A percentile compares a stretch with the other conserved stretches of the same genome.
phyloP scores from a whole-genome alignment of 495 filamentous ascomycete species.

The Aspergillus steynii region DNA sequence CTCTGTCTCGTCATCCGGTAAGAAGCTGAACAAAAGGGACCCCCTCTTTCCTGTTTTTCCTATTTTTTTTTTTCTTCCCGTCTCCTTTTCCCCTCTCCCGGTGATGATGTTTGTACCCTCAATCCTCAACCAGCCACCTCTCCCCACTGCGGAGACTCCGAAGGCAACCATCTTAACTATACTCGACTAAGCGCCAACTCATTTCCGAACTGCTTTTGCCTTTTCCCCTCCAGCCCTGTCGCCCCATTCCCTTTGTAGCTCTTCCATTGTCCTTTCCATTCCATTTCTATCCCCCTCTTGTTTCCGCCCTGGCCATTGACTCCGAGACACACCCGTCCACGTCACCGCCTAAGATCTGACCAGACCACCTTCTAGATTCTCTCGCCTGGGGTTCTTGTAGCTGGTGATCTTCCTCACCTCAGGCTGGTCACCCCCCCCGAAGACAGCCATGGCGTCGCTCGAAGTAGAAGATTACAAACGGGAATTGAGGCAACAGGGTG shows the following conservation, averaged over 20 bases:
- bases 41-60: too few species aligned
- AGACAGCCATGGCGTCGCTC: conserved; percentile 41
- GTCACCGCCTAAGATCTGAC: conserved; percentile 8
- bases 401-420: conserved; percentile 19
- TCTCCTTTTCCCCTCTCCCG: neutral
- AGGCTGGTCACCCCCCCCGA: conserved; percentile 17
- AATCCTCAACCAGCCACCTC: conserved; percentile 11
- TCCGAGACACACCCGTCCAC: neutral
- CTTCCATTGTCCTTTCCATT: conserved; percentile 7
- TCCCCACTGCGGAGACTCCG: conserved; percentile 26
- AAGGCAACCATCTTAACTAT: conserved; percentile 19
- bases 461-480: conserved; percentile 29
- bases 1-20: too few species aligned
- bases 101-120: neutral
- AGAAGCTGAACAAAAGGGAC: too few species aligned
- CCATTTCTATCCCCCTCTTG: neutral
- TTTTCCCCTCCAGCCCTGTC: conserved; percentile 6
- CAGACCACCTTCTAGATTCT: conserved; percentile 4
- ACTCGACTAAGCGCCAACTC: conserved; percentile 14
- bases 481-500: conserved; percentile 79
- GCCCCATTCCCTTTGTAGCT: conserved; percentile 3
- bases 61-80: conserved; percentile 5
- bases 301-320: neutral
- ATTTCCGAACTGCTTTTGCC: conserved; percentile 5
- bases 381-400: conserved; percentile 15